Evolutionary conservation across 306 rosid species (phyloP).

Genomic region (Citrullus colocynthis): DNA sequence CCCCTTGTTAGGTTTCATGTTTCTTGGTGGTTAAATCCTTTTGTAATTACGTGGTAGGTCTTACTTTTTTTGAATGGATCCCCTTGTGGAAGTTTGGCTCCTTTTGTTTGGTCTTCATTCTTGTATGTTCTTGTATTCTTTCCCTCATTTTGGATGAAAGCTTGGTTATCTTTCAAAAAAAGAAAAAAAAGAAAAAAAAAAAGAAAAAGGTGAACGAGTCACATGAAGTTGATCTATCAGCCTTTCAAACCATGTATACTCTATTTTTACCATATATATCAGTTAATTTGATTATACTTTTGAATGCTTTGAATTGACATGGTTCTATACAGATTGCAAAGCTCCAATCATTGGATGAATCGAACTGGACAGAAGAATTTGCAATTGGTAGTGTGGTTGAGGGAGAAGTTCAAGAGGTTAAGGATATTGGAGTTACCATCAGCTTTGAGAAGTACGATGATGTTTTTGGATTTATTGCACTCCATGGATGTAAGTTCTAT

Average conservation of each 20-base stretch:
- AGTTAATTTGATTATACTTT: background rate
- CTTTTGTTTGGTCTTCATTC: background rate
- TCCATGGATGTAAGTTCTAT: constrained; percentile 54
- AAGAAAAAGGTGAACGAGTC: background rate
- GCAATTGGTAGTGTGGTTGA: constrained; percentile 40
- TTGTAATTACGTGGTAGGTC: background rate
- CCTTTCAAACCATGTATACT: background rate
- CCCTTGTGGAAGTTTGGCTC: background rate
- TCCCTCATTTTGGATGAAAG: background rate
- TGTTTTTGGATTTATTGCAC: constrained; percentile 68
- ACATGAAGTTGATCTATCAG: constrained; percentile 6
- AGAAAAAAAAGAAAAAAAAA: background rate
- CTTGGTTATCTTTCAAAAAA: background rate
- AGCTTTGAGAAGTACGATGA: constrained; percentile 62
- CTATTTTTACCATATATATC: background rate
- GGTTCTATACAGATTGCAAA: constrained; percentile 41
- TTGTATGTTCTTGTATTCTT: background rate
- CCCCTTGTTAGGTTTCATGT: background rate
- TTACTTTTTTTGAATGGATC: background rate
- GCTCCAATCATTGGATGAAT: constrained; percentile 34
- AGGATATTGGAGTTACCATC: constrained; percentile 59
- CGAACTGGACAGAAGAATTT: constrained; percentile 57
- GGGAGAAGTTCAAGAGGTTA: constrained; percentile 64
- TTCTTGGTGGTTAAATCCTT: background rate
- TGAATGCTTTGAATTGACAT: background rate